phyloP scores from a whole-genome alignment of 345 rosid species.

The Gossypium ekmanianum region DNA sequence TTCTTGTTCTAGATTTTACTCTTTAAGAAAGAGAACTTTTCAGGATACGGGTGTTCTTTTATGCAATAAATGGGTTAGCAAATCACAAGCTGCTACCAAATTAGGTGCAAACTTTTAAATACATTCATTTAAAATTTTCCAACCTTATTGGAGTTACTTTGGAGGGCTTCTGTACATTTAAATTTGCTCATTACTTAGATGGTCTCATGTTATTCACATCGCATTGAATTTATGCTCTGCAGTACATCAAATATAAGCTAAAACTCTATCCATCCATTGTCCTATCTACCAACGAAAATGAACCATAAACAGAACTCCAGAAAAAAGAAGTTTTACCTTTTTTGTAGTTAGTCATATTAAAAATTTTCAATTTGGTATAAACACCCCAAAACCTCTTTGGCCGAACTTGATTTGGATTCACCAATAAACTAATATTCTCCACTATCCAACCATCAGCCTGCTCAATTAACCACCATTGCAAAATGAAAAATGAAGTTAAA shows the following conservation, averaged over 20 bases:
- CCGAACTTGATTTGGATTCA: conserved; percentile 83
- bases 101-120: neutral
- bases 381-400: conserved; percentile 96
- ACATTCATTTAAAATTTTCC: neutral
- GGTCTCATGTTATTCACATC: neutral
- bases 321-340: conserved; percentile 46
- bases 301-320: neutral
- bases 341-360: conserved; percentile 77
- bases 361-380: conserved; percentile 88
- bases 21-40: neutral
- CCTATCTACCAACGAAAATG: neutral
- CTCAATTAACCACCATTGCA: conserved; percentile 12
- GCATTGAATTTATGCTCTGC: neutral
- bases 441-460: conserved; percentile 97
- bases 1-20: neutral
- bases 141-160: neutral
- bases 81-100: neutral
- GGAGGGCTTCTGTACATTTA: neutral
- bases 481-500: neutral
- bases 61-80: neutral
- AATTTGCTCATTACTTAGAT: neutral
- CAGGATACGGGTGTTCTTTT: neutral
- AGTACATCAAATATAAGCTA: neutral
- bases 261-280: neutral
- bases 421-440: conserved; percentile 78